Conservation (phyloP, 139 green algal genomes). For the Choricystis sp. region DNA sequence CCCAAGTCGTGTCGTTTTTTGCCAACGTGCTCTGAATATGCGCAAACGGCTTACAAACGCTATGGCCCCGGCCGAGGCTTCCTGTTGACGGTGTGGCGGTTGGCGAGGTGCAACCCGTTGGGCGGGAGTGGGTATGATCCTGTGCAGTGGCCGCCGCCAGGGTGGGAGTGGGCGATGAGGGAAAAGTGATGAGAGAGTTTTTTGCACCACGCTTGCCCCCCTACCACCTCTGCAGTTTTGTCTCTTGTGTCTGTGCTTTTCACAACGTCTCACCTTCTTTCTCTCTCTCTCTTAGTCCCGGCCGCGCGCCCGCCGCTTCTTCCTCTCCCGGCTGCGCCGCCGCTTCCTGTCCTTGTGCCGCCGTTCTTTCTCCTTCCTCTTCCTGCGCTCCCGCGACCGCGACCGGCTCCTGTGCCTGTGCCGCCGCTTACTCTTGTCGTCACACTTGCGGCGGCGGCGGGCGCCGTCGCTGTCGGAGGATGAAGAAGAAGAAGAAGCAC, state of each 20-base stretch:
- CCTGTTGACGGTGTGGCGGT: slow-evolving; percentile 59
- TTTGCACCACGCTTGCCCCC: no score
- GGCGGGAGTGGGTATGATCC: slow-evolving; percentile 25
- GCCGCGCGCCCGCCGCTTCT: background rate
- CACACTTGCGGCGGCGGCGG: background rate
- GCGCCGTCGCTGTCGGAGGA: slow-evolving; percentile 9
- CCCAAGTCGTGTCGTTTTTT: slow-evolving; percentile 55
- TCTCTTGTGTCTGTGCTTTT: no score
- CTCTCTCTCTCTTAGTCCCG: background rate
- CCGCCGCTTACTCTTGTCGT: background rate
- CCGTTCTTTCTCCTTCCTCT: slow-evolving; percentile 19
- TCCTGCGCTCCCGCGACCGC: slow-evolving; percentile 4
- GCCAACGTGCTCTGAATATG: slow-evolving; percentile 46
- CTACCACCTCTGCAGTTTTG: no score
- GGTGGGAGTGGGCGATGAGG: no score
- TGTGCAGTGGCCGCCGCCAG: slow-evolving; percentile 22
- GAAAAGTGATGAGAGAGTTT: background rate
- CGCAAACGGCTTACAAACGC: slow-evolving; percentile 39
- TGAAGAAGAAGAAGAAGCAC: slow-evolving; percentile 5
- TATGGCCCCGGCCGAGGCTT: slow-evolving; percentile 40
- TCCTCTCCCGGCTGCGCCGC: background rate
- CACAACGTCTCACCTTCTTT: background rate
- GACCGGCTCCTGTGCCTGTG: slow-evolving; percentile 1
- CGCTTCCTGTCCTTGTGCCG: slow-evolving; percentile 9
- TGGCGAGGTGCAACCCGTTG: slow-evolving; percentile 60